Conservation (phyloP, 1,284 basidiomycete genomes). For the Omphalotus olearius region DNA sequence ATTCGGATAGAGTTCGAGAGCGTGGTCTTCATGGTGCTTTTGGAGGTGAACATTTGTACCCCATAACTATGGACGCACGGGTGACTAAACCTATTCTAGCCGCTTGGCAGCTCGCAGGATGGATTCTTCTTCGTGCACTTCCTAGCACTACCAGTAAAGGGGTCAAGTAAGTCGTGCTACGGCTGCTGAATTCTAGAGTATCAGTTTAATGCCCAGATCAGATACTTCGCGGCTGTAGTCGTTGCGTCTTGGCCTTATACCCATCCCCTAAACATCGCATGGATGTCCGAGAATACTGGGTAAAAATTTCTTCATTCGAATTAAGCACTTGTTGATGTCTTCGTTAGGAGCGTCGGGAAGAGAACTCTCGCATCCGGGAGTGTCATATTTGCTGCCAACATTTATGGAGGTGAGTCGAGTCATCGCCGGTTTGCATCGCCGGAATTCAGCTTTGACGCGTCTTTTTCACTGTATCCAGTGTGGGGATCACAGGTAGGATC, state of each 20-base stretch:
- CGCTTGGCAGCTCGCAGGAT: constrained; percentile 32
- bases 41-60: constrained; percentile 20
- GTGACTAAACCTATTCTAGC: constrained; percentile 18
- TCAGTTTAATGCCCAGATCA: constrained; percentile 2
- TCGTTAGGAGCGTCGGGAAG: constrained; percentile 28
- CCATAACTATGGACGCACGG: neutral
- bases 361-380: constrained; percentile 31
- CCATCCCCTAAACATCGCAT: constrained; percentile 35
- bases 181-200: neutral
- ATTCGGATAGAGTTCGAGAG: constrained; percentile 31
- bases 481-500: constrained; percentile 25
- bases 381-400: constrained; percentile 32
- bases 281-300: constrained; percentile 37
- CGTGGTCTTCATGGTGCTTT: constrained; percentile 34
- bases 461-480: constrained; percentile 16
- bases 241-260: constrained; percentile 35
- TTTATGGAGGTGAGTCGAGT: constrained; percentile 22
- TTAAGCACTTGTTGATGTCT: neutral
- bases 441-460: neutral
- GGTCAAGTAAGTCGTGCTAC: constrained; percentile 21
- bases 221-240: constrained; percentile 30
- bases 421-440: neutral
- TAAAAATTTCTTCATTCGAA: constrained; percentile 2
- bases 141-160: constrained; percentile 25
- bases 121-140: constrained; percentile 31